These are phyloP conservation scores for Tuber melanosporum DNA, from an alignment of 495 filamentous ascomycete genomes.

Conservation along the genomic window DNA sequence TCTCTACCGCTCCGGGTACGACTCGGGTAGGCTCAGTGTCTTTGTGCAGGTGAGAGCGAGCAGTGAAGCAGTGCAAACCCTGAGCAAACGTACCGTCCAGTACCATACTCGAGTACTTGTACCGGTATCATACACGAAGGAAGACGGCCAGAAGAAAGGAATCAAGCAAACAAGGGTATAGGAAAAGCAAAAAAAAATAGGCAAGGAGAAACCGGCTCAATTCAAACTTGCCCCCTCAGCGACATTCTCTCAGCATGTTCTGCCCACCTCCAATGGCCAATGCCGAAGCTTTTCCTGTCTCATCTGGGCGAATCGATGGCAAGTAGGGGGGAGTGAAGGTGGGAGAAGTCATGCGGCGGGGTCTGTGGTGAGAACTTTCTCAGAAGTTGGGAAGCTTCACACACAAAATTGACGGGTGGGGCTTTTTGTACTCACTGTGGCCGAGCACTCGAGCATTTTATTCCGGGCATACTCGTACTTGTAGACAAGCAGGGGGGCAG, in stretches of 20 bases:
- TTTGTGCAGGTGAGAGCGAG: not conserved
- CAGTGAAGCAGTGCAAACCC: not conserved
- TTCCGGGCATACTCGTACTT: not conserved
- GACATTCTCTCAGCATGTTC: not conserved
- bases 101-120: not conserved
- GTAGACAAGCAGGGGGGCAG: not conserved
- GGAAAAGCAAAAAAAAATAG: not conserved
- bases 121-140: not conserved
- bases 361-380: constrained; percentile 2
- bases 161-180: not conserved
- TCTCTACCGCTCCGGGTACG: not conserved
- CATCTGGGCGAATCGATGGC: not conserved
- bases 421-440: not conserved
- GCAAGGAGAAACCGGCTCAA: not conserved
- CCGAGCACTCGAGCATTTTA: not conserved
- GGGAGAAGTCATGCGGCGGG: not conserved
- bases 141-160: not conserved
- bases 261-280: not conserved
- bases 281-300: not conserved
- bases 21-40: not conserved
- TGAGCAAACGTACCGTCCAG: not conserved
- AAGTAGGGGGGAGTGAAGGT: not conserved
- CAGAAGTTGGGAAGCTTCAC: not conserved
- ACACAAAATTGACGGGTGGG: not conserved
- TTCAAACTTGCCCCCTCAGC: not conserved